Conservation (phyloP, 2,329 filamentous ascomycete species). For the Penicillium aurantiogriseum region DNA sequence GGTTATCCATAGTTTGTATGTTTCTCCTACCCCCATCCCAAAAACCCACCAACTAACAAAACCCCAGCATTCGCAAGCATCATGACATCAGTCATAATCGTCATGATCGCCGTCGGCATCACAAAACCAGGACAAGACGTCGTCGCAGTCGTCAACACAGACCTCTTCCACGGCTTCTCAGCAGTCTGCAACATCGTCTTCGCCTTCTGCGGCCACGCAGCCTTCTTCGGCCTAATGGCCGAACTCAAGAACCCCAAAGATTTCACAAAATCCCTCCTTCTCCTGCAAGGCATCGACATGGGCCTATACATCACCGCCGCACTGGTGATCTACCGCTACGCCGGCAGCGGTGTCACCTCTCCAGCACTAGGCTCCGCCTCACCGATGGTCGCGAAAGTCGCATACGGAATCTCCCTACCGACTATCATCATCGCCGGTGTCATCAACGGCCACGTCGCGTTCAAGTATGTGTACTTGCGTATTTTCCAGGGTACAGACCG, state of each 20-base stretch:
- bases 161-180: conserved; percentile 57
- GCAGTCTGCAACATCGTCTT: conserved; percentile 68
- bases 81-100: conserved; percentile 61
- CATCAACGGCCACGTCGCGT: conserved; percentile 66
- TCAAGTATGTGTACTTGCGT: conserved; percentile 65
- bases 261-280: conserved; percentile 61
- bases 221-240: conserved; percentile 65
- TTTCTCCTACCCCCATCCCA: background rate
- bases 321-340: conserved; percentile 66
- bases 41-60: background rate
- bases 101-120: conserved; percentile 65
- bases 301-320: conserved; percentile 65
- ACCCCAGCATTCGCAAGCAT: conserved; percentile 61
- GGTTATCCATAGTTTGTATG: conserved; percentile 57
- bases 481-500: conserved; percentile 61
- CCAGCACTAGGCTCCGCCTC: conserved; percentile 66
- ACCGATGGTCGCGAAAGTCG: conserved; percentile 58
- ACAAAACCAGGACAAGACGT: conserved; percentile 42
- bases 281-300: conserved; percentile 60
- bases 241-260: conserved; percentile 62
- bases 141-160: conserved; percentile 41
- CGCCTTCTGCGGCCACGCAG: conserved; percentile 67
- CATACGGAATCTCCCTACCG: conserved; percentile 66
- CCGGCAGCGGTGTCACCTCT: conserved; percentile 59
- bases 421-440: conserved; percentile 71